Percentiles rank a stretch among this genome's conserved stretches.
Conservation (phyloP, 805 yeast genomes). For the Ogataea thermomethanolica region DNA sequence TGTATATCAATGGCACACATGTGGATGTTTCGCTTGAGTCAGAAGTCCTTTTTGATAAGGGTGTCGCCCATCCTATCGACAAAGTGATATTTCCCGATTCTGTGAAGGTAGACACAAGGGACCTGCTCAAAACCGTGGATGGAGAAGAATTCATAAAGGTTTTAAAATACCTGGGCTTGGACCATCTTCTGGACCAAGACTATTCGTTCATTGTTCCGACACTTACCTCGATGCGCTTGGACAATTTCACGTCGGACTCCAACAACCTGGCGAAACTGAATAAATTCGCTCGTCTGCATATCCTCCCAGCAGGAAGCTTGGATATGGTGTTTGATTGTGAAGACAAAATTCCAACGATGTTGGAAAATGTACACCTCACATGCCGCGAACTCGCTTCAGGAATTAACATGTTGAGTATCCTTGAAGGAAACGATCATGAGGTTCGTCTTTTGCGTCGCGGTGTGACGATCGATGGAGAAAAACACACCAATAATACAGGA, state of each 20-base stretch:
- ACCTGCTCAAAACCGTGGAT: conserved; percentile 55
- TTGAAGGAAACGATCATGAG: conserved; percentile 51
- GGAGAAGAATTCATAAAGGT: conserved; percentile 46
- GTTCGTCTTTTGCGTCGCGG: conserved; percentile 61
- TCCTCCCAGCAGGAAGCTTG: conserved; percentile 58
- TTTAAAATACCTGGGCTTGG: conserved; percentile 40
- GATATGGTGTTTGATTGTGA: conserved; percentile 47
- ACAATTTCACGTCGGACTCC: conserved; percentile 44
- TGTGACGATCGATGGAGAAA: conserved; percentile 39
- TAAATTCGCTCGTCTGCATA: conserved; percentile 62
- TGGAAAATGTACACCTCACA: conserved; percentile 42
- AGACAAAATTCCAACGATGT: conserved; percentile 39
- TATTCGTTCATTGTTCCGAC: conserved; percentile 76
- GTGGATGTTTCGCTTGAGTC: conserved; percentile 41
- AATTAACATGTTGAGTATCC: conserved; percentile 37
- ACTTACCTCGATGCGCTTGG: conserved; percentile 48
- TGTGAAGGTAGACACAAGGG: conserved; percentile 49
- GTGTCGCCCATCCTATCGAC: conserved; percentile 74
- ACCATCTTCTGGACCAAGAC: conserved; percentile 39
- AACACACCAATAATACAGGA: conserved; percentile 36
- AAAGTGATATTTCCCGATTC: conserved; percentile 54
- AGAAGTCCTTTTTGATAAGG: conserved; percentile 76
- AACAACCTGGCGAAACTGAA: conserved; percentile 36
- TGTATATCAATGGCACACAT: conserved; percentile 19
- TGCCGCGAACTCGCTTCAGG: conserved; percentile 41